Evolutionary conservation across 192 early-diverging fungal species (phyloP).

Genomic region (Phycomyces blakesleeanus): DNA sequence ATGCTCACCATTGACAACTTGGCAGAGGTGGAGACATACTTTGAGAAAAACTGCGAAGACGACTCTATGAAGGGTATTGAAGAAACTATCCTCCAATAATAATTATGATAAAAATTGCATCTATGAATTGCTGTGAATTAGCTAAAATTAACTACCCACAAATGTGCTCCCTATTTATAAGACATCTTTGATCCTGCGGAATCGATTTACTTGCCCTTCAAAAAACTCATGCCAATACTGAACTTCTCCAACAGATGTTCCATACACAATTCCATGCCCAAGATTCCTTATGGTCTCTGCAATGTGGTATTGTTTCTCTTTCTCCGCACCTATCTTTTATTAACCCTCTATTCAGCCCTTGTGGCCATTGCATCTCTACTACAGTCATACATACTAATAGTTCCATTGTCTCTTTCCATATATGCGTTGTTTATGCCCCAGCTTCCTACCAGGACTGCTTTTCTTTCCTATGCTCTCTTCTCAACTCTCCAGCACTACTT

Average conservation of each 20-base stretch:
- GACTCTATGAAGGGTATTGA: too few species aligned
- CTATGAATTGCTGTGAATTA: background rate
- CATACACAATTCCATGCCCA: background rate
- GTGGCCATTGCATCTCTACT: background rate
- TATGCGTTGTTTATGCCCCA: conserved; percentile 4
- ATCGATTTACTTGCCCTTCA: background rate
- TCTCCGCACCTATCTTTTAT: background rate
- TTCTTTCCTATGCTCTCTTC: background rate
- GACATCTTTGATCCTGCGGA: background rate
- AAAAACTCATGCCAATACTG: background rate
- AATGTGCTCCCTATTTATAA: background rate
- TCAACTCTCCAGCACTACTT: background rate
- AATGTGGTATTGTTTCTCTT: background rate
- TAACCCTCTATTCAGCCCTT: background rate
- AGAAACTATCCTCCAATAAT: background rate
- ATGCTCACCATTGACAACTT: too few species aligned
- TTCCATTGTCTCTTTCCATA: background rate
- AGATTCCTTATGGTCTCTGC: background rate
- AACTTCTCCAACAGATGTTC: background rate
- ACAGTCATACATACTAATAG: background rate
- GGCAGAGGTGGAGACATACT: too few species aligned
- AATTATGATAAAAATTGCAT: background rate
- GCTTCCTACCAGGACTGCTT: background rate
- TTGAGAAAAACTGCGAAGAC: too few species aligned
- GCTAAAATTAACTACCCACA: background rate